Base-by-base conservation (phyloP, 2,329 filamentous ascomycete genomes). In the Beauveria sp. region DNA sequence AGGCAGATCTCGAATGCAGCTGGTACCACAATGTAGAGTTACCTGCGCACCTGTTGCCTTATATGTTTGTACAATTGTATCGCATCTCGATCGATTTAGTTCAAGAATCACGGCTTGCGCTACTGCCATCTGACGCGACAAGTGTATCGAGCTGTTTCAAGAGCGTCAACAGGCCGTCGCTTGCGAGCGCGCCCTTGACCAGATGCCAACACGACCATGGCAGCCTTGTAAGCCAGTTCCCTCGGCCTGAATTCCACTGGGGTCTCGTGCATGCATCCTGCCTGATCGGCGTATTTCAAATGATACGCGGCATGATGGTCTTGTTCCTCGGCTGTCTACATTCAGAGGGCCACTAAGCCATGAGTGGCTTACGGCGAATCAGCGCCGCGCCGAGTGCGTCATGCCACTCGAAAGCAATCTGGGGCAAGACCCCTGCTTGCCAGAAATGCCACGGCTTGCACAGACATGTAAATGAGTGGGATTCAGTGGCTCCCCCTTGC, bases 371-470 rank as follows among this genome's bases (percentile, higher is more conserved):
- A 59, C 46, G 12, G 42, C 42, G 43, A 66, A 69, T 20, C 18
- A 30, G 42, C 42, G 18, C 42, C 38, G 7, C 30, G 46, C 46
- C 45, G 28, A 30, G 46, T 43, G 46, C 56, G 56, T 43, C 56
- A 59, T 52, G 51, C 50, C 54, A 55, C 69, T 67, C 66, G 64
- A 66, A 65, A 65, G 34, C 45, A 71, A 72, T 72, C 69, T 63
- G 70, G 71, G 70, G 71, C 69, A 67, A 49, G 59, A 72, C 66
- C 70, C 70, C 69, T 71, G 34, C 14, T 16, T 38, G 69, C 60
- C 22, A 49, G n/a, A 42, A 45, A 53, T 22, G 38, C 22, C 18
- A 22, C 20, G 38, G 47, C 49, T 38, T 38, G 34, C 34, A 38
- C 34, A 1, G 34, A 38, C 34, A 38, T 38, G 34, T 38, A 20